phyloP scores from a whole-genome alignment of 495 filamentous ascomycete species.

The Chaetomium fimeti region DNA sequence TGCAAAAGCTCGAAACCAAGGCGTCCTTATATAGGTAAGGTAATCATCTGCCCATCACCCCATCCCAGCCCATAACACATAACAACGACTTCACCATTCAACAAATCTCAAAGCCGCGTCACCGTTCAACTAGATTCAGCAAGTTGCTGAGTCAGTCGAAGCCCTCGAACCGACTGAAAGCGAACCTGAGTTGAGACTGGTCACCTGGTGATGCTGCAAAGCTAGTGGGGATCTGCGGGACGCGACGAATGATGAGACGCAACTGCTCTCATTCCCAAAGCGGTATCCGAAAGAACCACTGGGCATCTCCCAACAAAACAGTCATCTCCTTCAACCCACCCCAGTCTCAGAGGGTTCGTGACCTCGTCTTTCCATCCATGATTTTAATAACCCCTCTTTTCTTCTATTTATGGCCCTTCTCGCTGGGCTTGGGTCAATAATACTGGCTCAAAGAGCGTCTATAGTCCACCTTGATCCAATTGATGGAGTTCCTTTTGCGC shows the following conservation, averaged over 20 bases:
- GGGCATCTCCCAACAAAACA: neutral
- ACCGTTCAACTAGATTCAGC: neutral
- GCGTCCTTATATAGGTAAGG: neutral
- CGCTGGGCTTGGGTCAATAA: too few species aligned
- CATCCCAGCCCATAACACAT: neutral
- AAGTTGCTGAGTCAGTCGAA: neutral
- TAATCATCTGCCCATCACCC: neutral
- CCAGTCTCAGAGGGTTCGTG: neutral
- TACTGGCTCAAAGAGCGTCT: too few species aligned
- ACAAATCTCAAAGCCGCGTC: too few species aligned
- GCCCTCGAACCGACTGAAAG: neutral
- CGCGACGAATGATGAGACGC: neutral
- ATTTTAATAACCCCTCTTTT: too few species aligned
- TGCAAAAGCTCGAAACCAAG: neutral
- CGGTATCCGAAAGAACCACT: neutral
- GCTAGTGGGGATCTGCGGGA: neutral
- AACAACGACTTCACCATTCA: neutral
- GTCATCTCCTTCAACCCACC: neutral
- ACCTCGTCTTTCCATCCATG: too few species aligned
- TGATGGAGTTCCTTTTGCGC: too few species aligned
- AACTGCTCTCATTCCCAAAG: constrained; percentile 6
- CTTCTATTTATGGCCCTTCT: too few species aligned
- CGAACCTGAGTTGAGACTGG: constrained; percentile 2
- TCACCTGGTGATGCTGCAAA: neutral
- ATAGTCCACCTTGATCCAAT: too few species aligned